Base-by-base conservation (phyloP, 2,329 filamentous ascomycete genomes). In the Nigrograna mackinnonii region DNA sequence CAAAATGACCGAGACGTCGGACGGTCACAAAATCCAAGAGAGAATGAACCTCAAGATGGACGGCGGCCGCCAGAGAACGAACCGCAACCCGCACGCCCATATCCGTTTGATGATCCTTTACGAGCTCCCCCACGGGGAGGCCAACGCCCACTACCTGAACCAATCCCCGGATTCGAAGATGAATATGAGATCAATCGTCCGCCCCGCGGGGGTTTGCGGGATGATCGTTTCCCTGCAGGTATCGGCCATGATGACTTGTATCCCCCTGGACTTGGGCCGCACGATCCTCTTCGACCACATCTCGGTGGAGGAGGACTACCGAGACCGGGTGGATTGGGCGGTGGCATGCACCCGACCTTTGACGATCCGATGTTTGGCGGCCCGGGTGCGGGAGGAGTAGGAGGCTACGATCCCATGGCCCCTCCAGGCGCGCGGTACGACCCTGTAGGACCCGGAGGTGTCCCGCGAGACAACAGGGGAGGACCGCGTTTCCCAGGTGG, bases 281-380 rank as follows among this genome's bases (percentile, higher is more conserved):
- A 91, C 56, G 91, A 96, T 66, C 91, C 92, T 11, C 70, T 96
- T 3, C 75, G 87, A 22, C 80, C 82, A 4, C 79, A 80, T 2
- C 81, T 89, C 41, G 80, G 84, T 41, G 80, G 84, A 5, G 80
- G 82, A 21, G 77, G 80, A 39, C 72, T 80, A n/a, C 71, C 70
- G 32, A 79, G 82, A 0, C 68, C 83, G 4, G 75, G 77, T n/a
- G 80, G 82, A 12, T 80, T 84, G 16, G 79, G 79, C 9, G 84
- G 86, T 11, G 94, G 94, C 1, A 99, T 99, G 94, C 89, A 96
- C 68, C 94, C 94, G 1, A 95, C 91, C 0, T 94, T 96, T 64
- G 90, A 96, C 57, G 91, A 97, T 62, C 90, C 89, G 5, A 69
- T 96, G 35, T 96, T 96, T 62, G 79, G 79, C 5, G 86, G 85